Evolutionary conservation across 2,329 filamentous ascomycete genomes (phyloP).

Genomic region (Zalaria obscura): DNA sequence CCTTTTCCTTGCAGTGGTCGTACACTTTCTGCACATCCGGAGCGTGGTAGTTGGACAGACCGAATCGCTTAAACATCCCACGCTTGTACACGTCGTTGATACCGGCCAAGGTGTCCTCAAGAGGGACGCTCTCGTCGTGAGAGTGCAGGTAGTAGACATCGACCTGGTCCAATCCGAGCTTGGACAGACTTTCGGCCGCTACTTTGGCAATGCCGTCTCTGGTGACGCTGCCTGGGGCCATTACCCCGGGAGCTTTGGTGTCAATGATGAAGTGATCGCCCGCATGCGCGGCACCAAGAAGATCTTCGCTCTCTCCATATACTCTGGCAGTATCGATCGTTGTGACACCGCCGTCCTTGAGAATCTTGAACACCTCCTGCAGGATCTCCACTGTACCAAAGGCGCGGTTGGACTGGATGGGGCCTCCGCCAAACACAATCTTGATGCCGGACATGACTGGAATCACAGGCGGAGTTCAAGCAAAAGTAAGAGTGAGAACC

Average conservation of each 20-base stretch:
- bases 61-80: slow-evolving; percentile 32
- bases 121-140: slow-evolving; percentile 29
- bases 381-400: slow-evolving; percentile 10
- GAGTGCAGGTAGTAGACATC: slow-evolving; percentile 30
- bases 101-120: slow-evolving; percentile 26
- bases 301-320: slow-evolving; percentile 25
- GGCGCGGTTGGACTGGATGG: slow-evolving; percentile 8
- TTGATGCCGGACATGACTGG: slow-evolving; percentile 16
- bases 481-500: not conserved
- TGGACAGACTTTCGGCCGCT: slow-evolving; percentile 12
- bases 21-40: slow-evolving; percentile 30
- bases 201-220: slow-evolving; percentile 13
- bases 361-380: slow-evolving; percentile 16
- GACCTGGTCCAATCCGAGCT: slow-evolving; percentile 14
- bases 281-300: slow-evolving; percentile 22
- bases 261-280: slow-evolving; percentile 11
- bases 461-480: not conserved
- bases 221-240: slow-evolving; percentile 10
- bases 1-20: slow-evolving; percentile 27
- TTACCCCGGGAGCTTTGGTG: slow-evolving; percentile 16
- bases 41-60: slow-evolving; percentile 32
- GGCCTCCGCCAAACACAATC: slow-evolving; percentile 20
- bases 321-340: slow-evolving; percentile 25
- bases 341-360: slow-evolving; percentile 16
- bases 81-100: slow-evolving; percentile 27